Conservation (phyloP, 768 basidiomycete species). For the Agrocybe praecox region DNA sequence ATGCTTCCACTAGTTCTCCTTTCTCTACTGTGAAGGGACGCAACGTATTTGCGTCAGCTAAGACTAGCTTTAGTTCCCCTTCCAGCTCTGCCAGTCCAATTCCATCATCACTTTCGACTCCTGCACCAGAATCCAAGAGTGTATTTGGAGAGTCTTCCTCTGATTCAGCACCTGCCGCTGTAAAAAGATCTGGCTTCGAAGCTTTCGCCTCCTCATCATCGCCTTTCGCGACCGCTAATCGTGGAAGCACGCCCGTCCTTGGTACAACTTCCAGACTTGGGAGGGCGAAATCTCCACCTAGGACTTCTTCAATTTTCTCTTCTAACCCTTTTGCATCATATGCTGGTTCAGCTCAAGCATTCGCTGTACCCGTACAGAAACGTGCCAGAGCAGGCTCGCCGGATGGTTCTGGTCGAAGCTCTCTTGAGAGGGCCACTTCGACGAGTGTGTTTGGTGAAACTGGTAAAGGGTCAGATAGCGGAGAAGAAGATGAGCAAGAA, state of each 20-base stretch:
- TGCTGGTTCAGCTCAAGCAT: slow-evolving; percentile 51
- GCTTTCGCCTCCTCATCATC: slow-evolving; percentile 55
- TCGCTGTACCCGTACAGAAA: slow-evolving; percentile 54
- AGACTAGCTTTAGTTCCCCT: slow-evolving; percentile 32
- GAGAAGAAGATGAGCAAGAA: slow-evolving; percentile 49
- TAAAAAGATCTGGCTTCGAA: slow-evolving; percentile 58
- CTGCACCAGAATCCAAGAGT: slow-evolving; percentile 11
- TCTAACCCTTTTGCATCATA: slow-evolving; percentile 65
- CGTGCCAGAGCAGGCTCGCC: slow-evolving; percentile 57
- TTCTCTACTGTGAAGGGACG: slow-evolving; percentile 76
- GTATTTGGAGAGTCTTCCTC: slow-evolving; percentile 23
- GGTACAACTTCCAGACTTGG: slow-evolving; percentile 42
- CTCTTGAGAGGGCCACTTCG: slow-evolving; percentile 40
- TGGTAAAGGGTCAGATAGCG: slow-evolving; percentile 37
- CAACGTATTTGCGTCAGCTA: slow-evolving; percentile 48
- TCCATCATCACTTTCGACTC: slow-evolving; percentile 10
- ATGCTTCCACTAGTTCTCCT: slow-evolving; percentile 73
- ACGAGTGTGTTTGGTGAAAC: slow-evolving; percentile 21
- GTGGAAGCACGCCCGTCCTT: slow-evolving; percentile 57
- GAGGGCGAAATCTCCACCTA: slow-evolving; percentile 59
- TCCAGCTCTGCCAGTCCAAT: slow-evolving; percentile 25
- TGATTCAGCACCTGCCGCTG: slow-evolving; percentile 7
- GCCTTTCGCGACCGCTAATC: slow-evolving; percentile 49
- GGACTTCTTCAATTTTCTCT: slow-evolving; percentile 37
- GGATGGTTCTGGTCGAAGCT: slow-evolving; percentile 43